A percentile compares a stretch with the other conserved stretches of the same genome.
Evolutionary conservation across 495 filamentous ascomycete genomes (phyloP).

Genomic region (Podospora anserina): DNA sequence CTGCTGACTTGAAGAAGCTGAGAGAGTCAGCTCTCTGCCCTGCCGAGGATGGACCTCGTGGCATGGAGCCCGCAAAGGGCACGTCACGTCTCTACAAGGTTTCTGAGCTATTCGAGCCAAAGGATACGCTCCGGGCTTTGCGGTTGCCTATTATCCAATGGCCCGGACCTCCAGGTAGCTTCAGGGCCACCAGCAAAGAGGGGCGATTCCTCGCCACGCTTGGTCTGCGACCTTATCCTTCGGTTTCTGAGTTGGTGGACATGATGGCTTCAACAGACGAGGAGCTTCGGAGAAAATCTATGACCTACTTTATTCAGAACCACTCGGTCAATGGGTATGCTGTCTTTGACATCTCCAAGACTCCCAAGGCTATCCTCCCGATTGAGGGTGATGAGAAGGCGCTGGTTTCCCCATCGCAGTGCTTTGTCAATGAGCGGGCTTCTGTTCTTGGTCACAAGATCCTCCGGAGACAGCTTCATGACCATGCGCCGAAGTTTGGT

Average conservation of each 20-base stretch:
- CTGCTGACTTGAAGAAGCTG: constrained; percentile 75
- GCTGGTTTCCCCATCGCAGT: constrained; percentile 68
- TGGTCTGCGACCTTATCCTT: constrained; percentile 67
- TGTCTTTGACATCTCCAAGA: constrained; percentile 52
- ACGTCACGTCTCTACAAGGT: constrained; percentile 65
- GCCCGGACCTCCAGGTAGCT: constrained; percentile 62
- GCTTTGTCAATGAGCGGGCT: constrained; percentile 76
- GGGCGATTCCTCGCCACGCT: constrained; percentile 67
- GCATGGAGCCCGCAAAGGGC: constrained; percentile 40
- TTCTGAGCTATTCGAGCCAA: constrained; percentile 82
- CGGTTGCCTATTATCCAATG: constrained; percentile 80
- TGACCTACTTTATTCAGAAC: constrained; percentile 80
- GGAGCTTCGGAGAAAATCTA: constrained; percentile 56
- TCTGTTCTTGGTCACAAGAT: constrained; percentile 76
- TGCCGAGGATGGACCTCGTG: constrained; percentile 60
- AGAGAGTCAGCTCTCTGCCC: constrained; percentile 74
- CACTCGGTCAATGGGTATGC: constrained; percentile 73
- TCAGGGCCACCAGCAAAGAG: constrained; percentile 60
- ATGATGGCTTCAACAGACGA: constrained; percentile 69
- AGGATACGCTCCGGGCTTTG: constrained; percentile 62
- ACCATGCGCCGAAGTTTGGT: constrained; percentile 76
- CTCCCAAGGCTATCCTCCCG: constrained; percentile 67
- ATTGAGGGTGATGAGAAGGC: constrained; percentile 60
- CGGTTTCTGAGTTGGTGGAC: constrained; percentile 65
- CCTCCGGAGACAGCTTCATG: constrained; percentile 65